Evolutionary conservation across 1,139 yeast genomes (phyloP).

Genomic region (Suhomyces panamericanus): DNA sequence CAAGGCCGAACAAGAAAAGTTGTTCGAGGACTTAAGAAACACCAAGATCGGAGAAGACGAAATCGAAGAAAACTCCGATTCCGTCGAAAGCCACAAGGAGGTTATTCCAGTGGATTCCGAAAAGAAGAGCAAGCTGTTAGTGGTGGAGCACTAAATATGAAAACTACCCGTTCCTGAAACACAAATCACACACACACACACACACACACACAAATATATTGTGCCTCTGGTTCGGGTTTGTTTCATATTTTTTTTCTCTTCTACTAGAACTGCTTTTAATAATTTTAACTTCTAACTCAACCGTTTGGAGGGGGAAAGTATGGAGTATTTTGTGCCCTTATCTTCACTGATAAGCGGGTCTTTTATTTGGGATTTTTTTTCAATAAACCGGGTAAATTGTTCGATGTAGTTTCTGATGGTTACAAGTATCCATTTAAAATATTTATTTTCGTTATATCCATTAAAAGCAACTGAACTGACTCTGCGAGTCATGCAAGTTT

Average conservation of each 20-base stretch:
- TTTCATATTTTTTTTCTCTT: background rate
- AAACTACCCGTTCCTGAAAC: background rate
- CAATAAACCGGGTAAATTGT: conserved; percentile 2
- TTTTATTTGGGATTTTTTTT: conserved; percentile 1
- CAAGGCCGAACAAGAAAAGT: conserved; percentile 20
- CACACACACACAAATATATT: conserved; percentile 1
- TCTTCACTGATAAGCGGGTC: background rate
- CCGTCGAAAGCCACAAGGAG: conserved; percentile 11
- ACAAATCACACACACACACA: conserved; percentile 15
- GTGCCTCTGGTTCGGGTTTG: background rate
- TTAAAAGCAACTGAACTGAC: conserved; percentile 31
- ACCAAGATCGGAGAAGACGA: conserved; percentile 15
- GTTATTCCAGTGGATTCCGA: conserved; percentile 10
- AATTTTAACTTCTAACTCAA: background rate
- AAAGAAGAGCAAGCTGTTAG: conserved; percentile 6
- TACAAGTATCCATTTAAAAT: background rate
- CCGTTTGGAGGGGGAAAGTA: conserved; percentile 16
- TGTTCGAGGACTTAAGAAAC: conserved; percentile 22
- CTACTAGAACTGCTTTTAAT: background rate
- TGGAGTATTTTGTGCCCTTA: conserved; percentile 8
- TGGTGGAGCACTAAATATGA: background rate
- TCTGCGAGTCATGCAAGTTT: conserved; percentile 33
- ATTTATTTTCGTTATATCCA: background rate
- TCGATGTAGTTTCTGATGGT: background rate
- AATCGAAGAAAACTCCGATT: conserved; percentile 11